phyloP scores from a whole-genome alignment of 2,329 filamentous ascomycete species.

The Trichoderma brevicompactum region DNA sequence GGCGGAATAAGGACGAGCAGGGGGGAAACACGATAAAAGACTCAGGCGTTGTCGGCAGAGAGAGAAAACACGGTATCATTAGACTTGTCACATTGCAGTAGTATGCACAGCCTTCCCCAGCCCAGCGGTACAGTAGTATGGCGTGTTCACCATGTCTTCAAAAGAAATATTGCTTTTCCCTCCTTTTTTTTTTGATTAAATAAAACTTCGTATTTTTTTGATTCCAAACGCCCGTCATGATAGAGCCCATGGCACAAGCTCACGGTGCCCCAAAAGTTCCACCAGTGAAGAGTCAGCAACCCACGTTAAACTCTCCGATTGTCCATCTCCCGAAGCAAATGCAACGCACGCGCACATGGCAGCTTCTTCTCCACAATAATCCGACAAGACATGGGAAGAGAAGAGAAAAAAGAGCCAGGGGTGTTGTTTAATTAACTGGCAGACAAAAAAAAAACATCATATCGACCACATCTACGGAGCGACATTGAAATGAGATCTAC shows the following conservation, averaged over 20 bases:
- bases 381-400: too few relatives aligned
- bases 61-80: neutral
- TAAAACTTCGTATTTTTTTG: too few relatives aligned
- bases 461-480: neutral
- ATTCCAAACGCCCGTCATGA: too few relatives aligned
- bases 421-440: neutral
- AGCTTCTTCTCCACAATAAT: too few relatives aligned
- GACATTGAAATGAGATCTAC: slow-evolving; percentile 20
- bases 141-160: neutral
- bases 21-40: neutral
- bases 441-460: neutral
- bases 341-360: too few relatives aligned
- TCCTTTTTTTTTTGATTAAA: too few relatives aligned
- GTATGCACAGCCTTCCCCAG: neutral
- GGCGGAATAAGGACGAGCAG: neutral
- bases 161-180: neutral
- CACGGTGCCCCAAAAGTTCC: too few relatives aligned
- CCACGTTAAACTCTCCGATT: too few relatives aligned
- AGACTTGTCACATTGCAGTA: neutral
- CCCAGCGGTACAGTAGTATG: neutral
- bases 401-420: too few relatives aligned
- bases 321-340: too few relatives aligned
- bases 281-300: too few relatives aligned
- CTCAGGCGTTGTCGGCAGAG: neutral
- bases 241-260: too few relatives aligned